These are phyloP conservation scores for Eragrostis curvula DNA, from an alignment of 176 grass and related monocot genomes.

Conservation along the genomic window DNA sequence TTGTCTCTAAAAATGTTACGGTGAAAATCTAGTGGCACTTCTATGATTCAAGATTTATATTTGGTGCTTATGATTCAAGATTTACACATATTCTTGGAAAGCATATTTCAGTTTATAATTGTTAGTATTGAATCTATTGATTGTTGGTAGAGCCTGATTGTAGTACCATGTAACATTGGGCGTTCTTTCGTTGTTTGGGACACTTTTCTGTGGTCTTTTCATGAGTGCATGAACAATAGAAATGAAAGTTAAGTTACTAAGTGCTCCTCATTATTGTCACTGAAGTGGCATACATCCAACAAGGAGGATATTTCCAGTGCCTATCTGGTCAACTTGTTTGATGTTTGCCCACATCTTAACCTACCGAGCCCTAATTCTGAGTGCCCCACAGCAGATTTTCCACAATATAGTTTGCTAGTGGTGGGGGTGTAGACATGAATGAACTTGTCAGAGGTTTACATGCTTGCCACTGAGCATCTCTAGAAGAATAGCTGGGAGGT, in stretches of 20 bases:
- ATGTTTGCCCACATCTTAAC: constrained; percentile 45
- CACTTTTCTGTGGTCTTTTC: constrained; percentile 23
- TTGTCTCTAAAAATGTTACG: background rate
- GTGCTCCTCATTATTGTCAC: constrained; percentile 9
- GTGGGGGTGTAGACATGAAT: constrained; percentile 37
- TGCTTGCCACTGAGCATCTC: constrained; percentile 45
- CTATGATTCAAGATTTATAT: too few relatives aligned
- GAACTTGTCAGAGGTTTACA: constrained; percentile 44
- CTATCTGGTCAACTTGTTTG: constrained; percentile 46
- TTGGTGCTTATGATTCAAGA: too few relatives aligned
- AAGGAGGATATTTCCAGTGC: constrained; percentile 33
- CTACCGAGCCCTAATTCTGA: constrained; percentile 32
- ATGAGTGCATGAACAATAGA: constrained; percentile 23
- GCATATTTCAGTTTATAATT: constrained; percentile 26
- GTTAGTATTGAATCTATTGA: background rate
- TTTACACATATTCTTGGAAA: too few relatives aligned
- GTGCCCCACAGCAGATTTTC: constrained; percentile 32
- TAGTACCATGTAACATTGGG: background rate
- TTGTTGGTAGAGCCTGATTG: background rate
- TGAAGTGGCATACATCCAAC: constrained; percentile 31
- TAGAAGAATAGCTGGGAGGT: constrained; percentile 21
- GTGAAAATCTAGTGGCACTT: too few relatives aligned
- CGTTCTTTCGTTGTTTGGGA: constrained; percentile 4
- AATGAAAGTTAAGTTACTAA: constrained; percentile 35
- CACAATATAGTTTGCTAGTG: constrained; percentile 46